Evolutionary conservation across 116 monocot genomes (phyloP).

Genomic region (Zostera marina): DNA sequence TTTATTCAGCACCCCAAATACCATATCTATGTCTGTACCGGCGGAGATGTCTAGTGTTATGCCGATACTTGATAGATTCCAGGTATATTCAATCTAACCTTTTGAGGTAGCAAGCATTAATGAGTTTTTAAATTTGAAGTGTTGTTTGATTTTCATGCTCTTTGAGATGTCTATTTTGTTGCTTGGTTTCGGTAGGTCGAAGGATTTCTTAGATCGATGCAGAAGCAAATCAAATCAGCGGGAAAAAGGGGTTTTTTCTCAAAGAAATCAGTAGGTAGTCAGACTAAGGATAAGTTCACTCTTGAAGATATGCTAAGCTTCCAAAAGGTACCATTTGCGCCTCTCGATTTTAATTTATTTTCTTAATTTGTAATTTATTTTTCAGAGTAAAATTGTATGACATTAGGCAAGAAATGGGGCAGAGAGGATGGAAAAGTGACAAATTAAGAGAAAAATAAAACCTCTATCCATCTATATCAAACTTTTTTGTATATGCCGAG

Average conservation of each 20-base stretch:
- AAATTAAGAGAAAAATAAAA: too few relatives aligned
- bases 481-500: not conserved
- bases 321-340: slow-evolving; percentile 46
- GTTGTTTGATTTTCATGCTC: not conserved
- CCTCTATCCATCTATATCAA: not conserved
- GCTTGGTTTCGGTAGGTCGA: slow-evolving; percentile 70
- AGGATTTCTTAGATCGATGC: slow-evolving; percentile 85
- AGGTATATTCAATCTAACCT: slow-evolving; percentile 28
- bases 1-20: slow-evolving; percentile 68
- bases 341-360: not conserved
- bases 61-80: slow-evolving; percentile 81
- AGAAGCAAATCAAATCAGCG: slow-evolving; percentile 86
- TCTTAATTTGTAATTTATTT: not conserved
- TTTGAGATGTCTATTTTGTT: not conserved
- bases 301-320: slow-evolving; percentile 95
- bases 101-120: not conserved
- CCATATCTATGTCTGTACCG: slow-evolving; percentile 65
- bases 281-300: slow-evolving; percentile 81
- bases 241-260: slow-evolving; percentile 93
- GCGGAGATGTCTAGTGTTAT: slow-evolving; percentile 73
- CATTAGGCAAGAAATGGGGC: not conserved
- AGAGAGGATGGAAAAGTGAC: too few relatives aligned
- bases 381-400: not conserved
- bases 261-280: slow-evolving; percentile 70
- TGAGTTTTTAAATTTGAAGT: not conserved